phyloP scores from a whole-genome alignment of 768 basidiomycete species.

The Suillus decipiens region DNA sequence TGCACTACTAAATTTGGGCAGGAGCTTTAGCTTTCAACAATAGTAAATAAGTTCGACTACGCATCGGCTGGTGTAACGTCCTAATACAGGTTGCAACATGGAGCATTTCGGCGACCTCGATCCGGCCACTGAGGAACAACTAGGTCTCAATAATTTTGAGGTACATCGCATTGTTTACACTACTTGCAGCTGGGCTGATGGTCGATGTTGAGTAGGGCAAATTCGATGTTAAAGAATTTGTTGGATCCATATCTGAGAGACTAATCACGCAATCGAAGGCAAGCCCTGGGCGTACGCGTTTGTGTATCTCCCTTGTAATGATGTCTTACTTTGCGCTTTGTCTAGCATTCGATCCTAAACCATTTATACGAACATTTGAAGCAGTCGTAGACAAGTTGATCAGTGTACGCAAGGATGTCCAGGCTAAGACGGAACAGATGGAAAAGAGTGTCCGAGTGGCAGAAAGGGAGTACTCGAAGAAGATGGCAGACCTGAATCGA shows the following conservation, averaged over 20 bases:
- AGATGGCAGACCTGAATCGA: constrained; percentile 88
- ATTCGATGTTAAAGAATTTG: constrained; percentile 90
- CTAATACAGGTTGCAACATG: constrained; percentile 18
- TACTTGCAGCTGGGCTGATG: constrained; percentile 14
- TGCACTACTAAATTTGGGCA: background rate
- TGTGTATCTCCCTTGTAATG: constrained; percentile 14
- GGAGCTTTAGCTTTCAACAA: constrained; percentile 31
- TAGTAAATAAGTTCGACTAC: constrained; percentile 27
- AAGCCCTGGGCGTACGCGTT: constrained; percentile 74
- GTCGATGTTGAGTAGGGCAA: constrained; percentile 56
- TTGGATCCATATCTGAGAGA: constrained; percentile 83
- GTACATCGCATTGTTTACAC: constrained; percentile 30
- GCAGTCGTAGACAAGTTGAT: constrained; percentile 88
- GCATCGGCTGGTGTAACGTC: constrained; percentile 10
- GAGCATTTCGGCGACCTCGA: constrained; percentile 42
- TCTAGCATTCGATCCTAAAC: constrained; percentile 90
- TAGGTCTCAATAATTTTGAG: constrained; percentile 57
- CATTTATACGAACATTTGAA: constrained; percentile 92
- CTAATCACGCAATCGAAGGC: constrained; percentile 84
- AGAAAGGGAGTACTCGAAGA: constrained; percentile 92
- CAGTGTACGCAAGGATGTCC: constrained; percentile 85
- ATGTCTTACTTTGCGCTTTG: constrained; percentile 12
- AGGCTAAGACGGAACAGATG: constrained; percentile 86
- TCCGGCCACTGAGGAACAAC: constrained; percentile 52
- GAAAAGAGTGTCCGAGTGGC: constrained; percentile 88